These are phyloP conservation scores for Cyclostephanos invisitatus DNA, from an alignment of 108 stramenopile species.

Conservation along the genomic window DNA sequence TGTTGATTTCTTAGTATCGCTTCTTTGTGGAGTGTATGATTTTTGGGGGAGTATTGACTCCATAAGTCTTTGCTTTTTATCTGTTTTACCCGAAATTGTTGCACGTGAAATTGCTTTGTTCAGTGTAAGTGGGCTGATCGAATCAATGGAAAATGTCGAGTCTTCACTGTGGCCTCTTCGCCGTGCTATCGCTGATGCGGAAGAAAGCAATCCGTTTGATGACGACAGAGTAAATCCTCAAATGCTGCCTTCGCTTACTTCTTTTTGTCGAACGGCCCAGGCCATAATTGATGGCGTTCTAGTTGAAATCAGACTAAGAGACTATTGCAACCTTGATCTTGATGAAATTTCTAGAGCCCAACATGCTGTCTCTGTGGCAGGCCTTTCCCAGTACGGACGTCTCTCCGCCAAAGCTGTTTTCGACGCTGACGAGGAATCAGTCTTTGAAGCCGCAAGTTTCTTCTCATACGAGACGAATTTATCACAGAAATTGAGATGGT, in stretches of 20 bases:
- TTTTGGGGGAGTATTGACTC: conserved; percentile 69
- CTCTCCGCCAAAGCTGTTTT: conserved; percentile 42
- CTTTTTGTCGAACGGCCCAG: conserved; percentile 79
- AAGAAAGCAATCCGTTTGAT: conserved; percentile 83
- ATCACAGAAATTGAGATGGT: conserved; percentile 77
- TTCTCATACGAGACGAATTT: conserved; percentile 73
- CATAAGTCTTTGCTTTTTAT: conserved; percentile 55
- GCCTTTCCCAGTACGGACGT: conserved; percentile 2
- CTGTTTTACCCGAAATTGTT: conserved; percentile 79
- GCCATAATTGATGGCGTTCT: conserved; percentile 85
- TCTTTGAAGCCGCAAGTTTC: conserved; percentile 82
- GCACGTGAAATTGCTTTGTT: conserved; percentile 83
- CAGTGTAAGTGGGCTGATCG: conserved; percentile 63
- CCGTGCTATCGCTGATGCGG: conserved; percentile 80
- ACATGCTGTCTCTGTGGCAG: neutral
- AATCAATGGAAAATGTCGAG: conserved; percentile 59
- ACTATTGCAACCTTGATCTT: conserved; percentile 29
- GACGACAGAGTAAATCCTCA: conserved; percentile 85
- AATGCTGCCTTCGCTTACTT: conserved; percentile 62
- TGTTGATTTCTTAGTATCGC: conserved; percentile 81
- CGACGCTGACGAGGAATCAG: conserved; percentile 91
- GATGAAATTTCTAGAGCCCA: conserved; percentile 24
- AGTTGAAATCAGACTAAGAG: conserved; percentile 73
- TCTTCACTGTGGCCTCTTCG: conserved; percentile 81
- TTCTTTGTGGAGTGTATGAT: conserved; percentile 70